Conservation (phyloP, 2,329 filamentous ascomycete species). For the Monosporascus sp. region DNA sequence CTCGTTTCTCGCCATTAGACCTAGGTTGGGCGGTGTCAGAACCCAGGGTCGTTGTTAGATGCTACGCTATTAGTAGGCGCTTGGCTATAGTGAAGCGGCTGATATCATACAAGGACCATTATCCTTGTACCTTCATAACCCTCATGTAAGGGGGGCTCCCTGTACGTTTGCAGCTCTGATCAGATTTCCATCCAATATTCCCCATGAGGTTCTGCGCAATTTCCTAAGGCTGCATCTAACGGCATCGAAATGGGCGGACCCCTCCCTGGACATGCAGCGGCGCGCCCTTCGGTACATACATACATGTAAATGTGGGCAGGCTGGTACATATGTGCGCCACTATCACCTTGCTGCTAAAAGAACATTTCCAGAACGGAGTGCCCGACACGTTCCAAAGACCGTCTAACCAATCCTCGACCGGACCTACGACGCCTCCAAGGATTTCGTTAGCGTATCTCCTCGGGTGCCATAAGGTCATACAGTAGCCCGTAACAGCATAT, state of each 20-base stretch:
- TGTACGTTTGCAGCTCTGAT: background rate
- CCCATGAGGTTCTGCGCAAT: background rate
- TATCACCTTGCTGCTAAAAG: background rate
- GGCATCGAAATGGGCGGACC: too few species aligned
- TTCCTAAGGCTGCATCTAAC: background rate
- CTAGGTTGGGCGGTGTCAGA: too few species aligned
- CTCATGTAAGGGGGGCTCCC: background rate
- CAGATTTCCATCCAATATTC: background rate
- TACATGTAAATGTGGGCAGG: background rate
- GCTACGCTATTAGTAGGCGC: too few species aligned
- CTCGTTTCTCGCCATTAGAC: too few species aligned
- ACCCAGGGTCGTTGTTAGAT: too few species aligned
- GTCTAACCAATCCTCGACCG: too few species aligned
- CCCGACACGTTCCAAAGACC: background rate
- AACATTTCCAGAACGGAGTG: background rate
- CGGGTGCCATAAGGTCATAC: too few species aligned
- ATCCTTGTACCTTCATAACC: too few species aligned
- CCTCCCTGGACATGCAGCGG: background rate
- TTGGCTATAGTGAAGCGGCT: background rate
- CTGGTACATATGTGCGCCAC: background rate
- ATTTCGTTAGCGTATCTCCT: too few species aligned
- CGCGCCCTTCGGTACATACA: background rate
- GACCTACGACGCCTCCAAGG: too few species aligned
- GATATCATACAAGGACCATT: background rate
- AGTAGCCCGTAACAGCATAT: too few species aligned